Base-by-base conservation (phyloP, 2,329 filamentous ascomycete species). In the Alternaria consortialis region DNA sequence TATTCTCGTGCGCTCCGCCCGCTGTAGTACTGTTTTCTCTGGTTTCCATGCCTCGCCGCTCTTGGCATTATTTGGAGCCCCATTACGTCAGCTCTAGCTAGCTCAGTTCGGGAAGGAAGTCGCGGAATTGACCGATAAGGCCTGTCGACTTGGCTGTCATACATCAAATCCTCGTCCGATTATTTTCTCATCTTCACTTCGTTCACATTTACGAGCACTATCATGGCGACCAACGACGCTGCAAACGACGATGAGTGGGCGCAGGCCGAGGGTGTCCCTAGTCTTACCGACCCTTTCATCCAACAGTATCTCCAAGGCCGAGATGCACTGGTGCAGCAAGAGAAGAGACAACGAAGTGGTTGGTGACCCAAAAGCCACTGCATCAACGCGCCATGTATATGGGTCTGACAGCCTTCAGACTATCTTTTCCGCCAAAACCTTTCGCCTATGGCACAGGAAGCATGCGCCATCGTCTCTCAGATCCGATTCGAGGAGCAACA, bases 331-430 rank as follows among this genome's bases (percentile, higher is more conserved):
- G 90, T 97, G 58, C 84, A 84, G 17, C 87, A 97, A 74, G 95
- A 98, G 78, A 90, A 92, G 79, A 91, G 89, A 71, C 87, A 91
- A 72, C 88, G 94, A 60, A 93, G 93, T 77, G 93, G 92, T 91
- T 77, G 64, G 84, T 81, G 55, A 32, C 37, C 53, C 44, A 40
- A 42, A 58, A 25, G 20, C 48, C 31, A 36, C 15, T 20, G 4
- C 12, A 43, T 13, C 25, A 29, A n/a, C 51, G n/a, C 31, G 43
- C 25, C 39, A 52, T 36, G 20, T 48, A 7, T 43, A 17, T 36
- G 39, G 27, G 66, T 70, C 73, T 79, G 65, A 79, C 74, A 64
- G 17, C 53, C 17, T 52, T 63, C 72, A 90, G 90, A 93, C 79
- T 82, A 87, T 73, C 85, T 87, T 3, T 95, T 95, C 81, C 86